Base-by-base conservation (phyloP, 202 grass and related monocot species). In the Schoenoplectus tabernaemontani region DNA sequence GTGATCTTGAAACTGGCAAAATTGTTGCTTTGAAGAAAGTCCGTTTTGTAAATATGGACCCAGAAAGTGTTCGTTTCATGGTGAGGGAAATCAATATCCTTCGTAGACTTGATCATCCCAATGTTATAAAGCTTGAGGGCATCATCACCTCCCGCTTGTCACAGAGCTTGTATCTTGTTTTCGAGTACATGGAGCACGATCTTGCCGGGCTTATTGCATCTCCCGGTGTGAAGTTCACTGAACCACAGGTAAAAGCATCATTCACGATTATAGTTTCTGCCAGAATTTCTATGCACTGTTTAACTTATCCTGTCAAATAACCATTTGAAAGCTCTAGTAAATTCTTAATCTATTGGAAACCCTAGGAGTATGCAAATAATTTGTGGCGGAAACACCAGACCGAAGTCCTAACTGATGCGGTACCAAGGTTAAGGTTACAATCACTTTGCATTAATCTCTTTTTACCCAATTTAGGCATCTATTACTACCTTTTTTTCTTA, bases 171-270 rank as follows among this genome's bases (percentile, higher is more conserved):
- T 97, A 97, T 59, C 93, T 97, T 79, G 77, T 97, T 57, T 97
- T 93, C 1, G 89, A 90, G 30, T 97, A 97, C 69, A 97, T 97
- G 93, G 93, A 97, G 57, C 93, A 97, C 50, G 93, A 97, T 83
- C 91, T 97, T 46, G 81, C 89, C 2, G 91, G 94, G 67, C 91
- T 97, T 82, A 78, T 83, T 77, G 87, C 87, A 54, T 80, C 82
- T 72, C 94, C 91, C 30, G 89, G 91, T 77, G 82, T 90, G 80
- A 97, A 93, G 84, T 87, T 93, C 86, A 84, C 87, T 5, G 91
- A 97, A 73, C 82, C 91, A 22, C 91, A 97, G 89, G 89, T 93
- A 58, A 50, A 9, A 5, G 81, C 19, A 70, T 70, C n/a, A 41
- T 66, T 66, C 0, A 71, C 24, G 15, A 33, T 34, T 19, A 13